phyloP scores from a whole-genome alignment of 2,329 filamentous ascomycete species.

The Didymella pomorum region DNA sequence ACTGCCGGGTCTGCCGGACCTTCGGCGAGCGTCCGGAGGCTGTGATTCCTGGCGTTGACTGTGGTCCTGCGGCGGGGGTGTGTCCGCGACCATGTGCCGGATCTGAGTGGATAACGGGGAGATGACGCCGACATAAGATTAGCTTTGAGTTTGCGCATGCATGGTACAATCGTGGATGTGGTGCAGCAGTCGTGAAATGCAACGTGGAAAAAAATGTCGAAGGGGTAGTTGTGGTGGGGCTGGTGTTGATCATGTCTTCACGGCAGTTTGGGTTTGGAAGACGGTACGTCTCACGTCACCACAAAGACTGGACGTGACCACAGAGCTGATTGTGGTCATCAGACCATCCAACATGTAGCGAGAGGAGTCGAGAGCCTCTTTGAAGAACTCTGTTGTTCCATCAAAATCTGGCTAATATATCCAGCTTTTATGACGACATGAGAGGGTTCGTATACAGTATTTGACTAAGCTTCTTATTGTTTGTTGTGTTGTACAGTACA shows the following conservation, averaged over 20 bases:
- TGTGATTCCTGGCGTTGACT: conserved; percentile 13
- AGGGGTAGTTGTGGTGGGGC: conserved; percentile 13
- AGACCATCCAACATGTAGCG: too few species aligned
- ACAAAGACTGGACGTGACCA: too few species aligned
- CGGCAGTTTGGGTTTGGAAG: background rate
- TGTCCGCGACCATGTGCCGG: conserved; percentile 14
- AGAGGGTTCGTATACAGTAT: background rate
- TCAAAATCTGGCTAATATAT: too few species aligned
- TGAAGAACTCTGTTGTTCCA: too few species aligned
- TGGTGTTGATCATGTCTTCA: conserved; percentile 5
- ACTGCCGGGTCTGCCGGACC: conserved; percentile 14
- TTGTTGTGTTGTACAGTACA: conserved; percentile 12
- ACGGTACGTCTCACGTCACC: too few species aligned
- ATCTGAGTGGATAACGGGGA: conserved; percentile 14
- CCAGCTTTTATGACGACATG: too few species aligned
- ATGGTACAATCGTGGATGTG: conserved; percentile 11
- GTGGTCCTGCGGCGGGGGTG: conserved; percentile 9
- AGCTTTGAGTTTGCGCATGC: conserved; percentile 9
- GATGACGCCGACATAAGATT: conserved; percentile 16
- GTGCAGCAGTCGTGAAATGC: background rate
- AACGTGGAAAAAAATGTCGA: conserved; percentile 1
- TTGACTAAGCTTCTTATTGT: conserved; percentile 4
- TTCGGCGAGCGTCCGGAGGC: conserved; percentile 18
- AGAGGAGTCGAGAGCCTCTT: too few species aligned
- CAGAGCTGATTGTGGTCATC: too few species aligned